Evolutionary conservation across 2,329 filamentous ascomycete species (phyloP), one percentile per base, ranked within the genome.

Genomic region (Aspergillus tubingensis): DNA sequence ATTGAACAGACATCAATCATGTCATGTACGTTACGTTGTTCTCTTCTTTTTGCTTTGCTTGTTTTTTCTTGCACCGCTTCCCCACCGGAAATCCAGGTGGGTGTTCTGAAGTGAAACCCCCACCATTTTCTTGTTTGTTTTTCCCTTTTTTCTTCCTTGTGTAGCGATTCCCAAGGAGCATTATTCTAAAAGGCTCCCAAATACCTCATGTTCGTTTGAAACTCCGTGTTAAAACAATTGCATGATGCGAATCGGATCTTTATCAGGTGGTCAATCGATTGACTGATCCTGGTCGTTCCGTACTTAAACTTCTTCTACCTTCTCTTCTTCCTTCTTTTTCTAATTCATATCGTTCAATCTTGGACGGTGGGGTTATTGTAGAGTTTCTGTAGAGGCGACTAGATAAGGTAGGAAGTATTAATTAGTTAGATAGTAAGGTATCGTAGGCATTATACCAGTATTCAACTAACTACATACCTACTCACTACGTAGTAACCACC

Each of bases 111-210:
- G 41, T 44, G 41, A 36, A 36, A 36, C 32, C 32, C 32, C 11
- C 32, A 15, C 7, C 25, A 27, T 27, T 36, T 36, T 44, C 27
- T 17, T 43, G 39, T 43, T 17, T 44, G 41, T 7, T 17, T 11
- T 17, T 2, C 25, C 41, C n/a, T 69, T 58, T 62, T 54, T 63
- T 62, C 27, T 47, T 68, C 68, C 66, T 21, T 68, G 71, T 73
- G 70, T 69, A 71, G 71, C 70, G 71, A 73, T 74, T 72, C 70
- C 70, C 70, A 65, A 67, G 72, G 70, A 70, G 69, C 58, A 66
- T 64, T 66, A 36, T 39, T 36, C 60, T 58, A 39, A 57, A 39
- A 57, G 30, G 41, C 19, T 36, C 66, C 19, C 41, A 17, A 23
- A 36, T 36, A 36, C 32, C 21, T 44, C 41, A 44, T 44, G 41